Percentiles rank a stretch among this genome's conserved stretches.
Conservation (phyloP, 176 grass and related monocot genomes). For the Aegilops longissima region DNA sequence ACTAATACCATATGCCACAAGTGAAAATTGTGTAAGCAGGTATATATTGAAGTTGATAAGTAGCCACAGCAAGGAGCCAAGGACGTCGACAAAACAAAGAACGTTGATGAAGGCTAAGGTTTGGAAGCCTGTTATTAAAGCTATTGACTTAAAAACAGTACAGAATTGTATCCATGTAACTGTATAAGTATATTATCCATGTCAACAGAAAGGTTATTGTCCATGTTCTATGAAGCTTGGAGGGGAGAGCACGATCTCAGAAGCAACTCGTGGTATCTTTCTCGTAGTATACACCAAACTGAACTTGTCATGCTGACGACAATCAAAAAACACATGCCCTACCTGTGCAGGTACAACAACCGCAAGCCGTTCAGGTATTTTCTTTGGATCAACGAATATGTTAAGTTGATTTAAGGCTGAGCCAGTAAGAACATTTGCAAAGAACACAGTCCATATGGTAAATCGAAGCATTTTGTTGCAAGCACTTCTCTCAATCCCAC, state of each 20-base stretch:
- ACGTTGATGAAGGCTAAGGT: background rate
- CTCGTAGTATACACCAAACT: background rate
- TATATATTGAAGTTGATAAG: background rate
- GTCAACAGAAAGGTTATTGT: background rate
- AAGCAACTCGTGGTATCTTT: constrained; percentile 7
- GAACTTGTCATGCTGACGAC: background rate
- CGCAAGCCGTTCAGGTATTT: constrained; percentile 80
- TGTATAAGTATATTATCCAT: background rate
- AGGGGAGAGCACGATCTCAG: constrained; percentile 1
- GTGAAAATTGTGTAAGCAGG: background rate
- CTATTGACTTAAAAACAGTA: background rate
- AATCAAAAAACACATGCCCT: constrained; percentile 1
- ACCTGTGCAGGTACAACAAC: constrained; percentile 88
- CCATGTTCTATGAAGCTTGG: constrained; percentile 5
- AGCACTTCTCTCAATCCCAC: constrained; percentile 90
- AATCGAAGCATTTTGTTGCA: constrained; percentile 95
- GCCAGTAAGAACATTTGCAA: constrained; percentile 90
- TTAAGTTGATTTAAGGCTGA: constrained; percentile 43
- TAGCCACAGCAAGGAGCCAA: background rate
- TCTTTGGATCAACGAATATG: constrained; percentile 72
- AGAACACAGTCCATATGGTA: constrained; percentile 88
- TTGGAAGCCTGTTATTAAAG: background rate
- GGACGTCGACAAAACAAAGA: constrained; percentile 7
- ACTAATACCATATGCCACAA: constrained; percentile 16
- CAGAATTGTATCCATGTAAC: background rate